Conservation (phyloP, 768 basidiomycete genomes). For the Lentinus tigrinus region DNA sequence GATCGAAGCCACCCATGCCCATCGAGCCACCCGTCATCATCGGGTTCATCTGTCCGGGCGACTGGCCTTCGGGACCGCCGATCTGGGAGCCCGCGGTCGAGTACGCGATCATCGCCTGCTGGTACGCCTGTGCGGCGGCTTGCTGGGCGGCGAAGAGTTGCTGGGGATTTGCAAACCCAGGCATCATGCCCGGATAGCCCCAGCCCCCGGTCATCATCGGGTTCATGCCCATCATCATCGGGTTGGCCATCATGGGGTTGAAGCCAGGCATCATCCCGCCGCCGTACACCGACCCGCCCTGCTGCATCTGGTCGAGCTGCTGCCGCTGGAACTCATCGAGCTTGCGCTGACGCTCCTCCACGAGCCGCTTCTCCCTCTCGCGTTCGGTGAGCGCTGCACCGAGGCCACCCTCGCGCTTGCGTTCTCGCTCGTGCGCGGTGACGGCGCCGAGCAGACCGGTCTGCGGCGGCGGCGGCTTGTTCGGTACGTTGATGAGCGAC, state of each 20-base stretch:
- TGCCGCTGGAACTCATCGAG: constrained; percentile 88
- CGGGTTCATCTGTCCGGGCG: constrained; percentile 43
- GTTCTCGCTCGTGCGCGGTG: constrained; percentile 90
- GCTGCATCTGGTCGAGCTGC: constrained; percentile 89
- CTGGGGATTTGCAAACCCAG: constrained; percentile 52
- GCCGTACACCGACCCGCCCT: constrained; percentile 72
- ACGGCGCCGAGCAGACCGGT: constrained; percentile 95
- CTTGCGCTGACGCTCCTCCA: constrained; percentile 90
- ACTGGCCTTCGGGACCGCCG: constrained; percentile 53
- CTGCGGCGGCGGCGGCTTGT: constrained; percentile 92
- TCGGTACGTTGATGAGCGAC: constrained; percentile 92
- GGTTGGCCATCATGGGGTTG: constrained; percentile 76
- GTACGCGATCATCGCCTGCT: constrained; percentile 85
- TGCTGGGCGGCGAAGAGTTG: constrained; percentile 87
- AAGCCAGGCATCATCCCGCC: constrained; percentile 41
- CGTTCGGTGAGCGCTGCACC: constrained; percentile 94
- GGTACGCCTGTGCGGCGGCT: constrained; percentile 82
- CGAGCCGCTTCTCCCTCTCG: constrained; percentile 87
- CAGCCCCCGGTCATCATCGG: constrained; percentile 59
- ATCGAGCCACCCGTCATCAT: constrained; percentile 58
- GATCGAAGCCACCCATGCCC: constrained; percentile 50
- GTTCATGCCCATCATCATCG: constrained; percentile 61
- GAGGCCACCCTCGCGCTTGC: constrained; percentile 92
- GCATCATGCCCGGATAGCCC: constrained; percentile 55
- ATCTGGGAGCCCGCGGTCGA: constrained; percentile 72